Conservation (phyloP, 2,329 filamentous ascomycete genomes). For the Daldinia sp. region DNA sequence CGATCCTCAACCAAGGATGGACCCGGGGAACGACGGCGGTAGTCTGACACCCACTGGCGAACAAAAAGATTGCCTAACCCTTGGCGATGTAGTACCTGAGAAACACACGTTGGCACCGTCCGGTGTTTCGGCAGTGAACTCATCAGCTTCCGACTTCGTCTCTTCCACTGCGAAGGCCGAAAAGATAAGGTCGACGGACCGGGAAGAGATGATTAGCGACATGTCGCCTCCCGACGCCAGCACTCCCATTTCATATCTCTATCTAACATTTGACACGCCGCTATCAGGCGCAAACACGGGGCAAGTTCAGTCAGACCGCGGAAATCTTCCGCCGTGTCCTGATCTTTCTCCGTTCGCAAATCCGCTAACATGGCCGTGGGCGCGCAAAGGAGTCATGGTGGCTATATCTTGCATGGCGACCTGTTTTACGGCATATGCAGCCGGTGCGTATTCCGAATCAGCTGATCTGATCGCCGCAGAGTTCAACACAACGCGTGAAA, state of each 20-base stretch:
- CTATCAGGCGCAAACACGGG: constrained; percentile 56
- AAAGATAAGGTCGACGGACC: neutral
- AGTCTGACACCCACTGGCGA: neutral
- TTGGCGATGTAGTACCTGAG: constrained; percentile 1
- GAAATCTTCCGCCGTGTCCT: constrained; percentile 64
- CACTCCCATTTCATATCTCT: constrained; percentile 60
- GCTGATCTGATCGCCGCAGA: constrained; percentile 69
- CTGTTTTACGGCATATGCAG: constrained; percentile 78
- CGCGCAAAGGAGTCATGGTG: constrained; percentile 75
- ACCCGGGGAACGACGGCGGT: neutral
- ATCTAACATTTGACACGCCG: constrained; percentile 68
- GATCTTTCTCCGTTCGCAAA: constrained; percentile 72
- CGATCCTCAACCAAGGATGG: constrained; percentile 1
- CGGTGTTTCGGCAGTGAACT: neutral
- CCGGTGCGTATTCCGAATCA: constrained; percentile 80
- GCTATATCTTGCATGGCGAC: constrained; percentile 80
- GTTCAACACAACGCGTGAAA: constrained; percentile 71
- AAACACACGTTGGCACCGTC: constrained; percentile 11
- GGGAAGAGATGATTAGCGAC: constrained; percentile 1
- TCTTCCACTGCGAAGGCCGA: neutral
- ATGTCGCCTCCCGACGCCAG: constrained; percentile 7
- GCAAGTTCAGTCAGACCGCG: constrained; percentile 28
- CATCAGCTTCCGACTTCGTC: neutral
- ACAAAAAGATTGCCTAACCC: neutral
- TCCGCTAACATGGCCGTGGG: constrained; percentile 76